Conservation (phyloP, 495 filamentous ascomycete genomes). For the Aspergillus wentii region DNA sequence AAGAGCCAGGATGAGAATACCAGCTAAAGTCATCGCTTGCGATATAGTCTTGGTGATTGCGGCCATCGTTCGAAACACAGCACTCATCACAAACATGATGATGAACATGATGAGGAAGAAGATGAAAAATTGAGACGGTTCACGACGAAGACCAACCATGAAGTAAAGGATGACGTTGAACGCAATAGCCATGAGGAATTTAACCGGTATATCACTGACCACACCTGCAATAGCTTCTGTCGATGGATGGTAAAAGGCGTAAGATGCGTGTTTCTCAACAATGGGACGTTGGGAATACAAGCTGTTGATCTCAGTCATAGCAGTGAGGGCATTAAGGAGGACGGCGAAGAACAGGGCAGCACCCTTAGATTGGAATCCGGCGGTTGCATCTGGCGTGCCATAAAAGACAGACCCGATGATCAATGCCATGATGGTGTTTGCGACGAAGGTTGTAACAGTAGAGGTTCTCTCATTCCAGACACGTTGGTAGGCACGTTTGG, state of each 20-base stretch:
- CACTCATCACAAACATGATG: constrained; percentile 49
- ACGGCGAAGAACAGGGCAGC: constrained; percentile 84
- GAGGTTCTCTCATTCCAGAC: constrained; percentile 66
- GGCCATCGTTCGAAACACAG: constrained; percentile 40
- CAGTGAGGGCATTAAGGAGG: constrained; percentile 52
- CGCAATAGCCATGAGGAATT: constrained; percentile 32
- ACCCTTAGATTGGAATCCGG: constrained; percentile 65
- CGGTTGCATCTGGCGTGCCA: constrained; percentile 55
- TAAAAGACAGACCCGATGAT: constrained; percentile 83
- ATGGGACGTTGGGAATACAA: constrained; percentile 53
- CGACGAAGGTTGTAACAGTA: constrained; percentile 63
- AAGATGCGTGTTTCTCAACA: constrained; percentile 55
- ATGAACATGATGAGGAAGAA: constrained; percentile 49
- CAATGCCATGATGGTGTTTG: constrained; percentile 68
- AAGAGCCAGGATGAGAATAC: constrained; percentile 35
- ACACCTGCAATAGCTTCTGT: constrained; percentile 52
- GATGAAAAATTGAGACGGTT: constrained; percentile 48
- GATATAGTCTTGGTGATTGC: constrained; percentile 38
- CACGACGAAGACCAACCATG: constrained; percentile 41
- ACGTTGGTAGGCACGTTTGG: constrained; percentile 42
- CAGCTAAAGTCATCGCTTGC: constrained; percentile 41
- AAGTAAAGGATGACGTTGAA: constrained; percentile 54
- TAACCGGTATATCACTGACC: constrained; percentile 50
- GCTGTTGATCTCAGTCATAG: constrained; percentile 50
- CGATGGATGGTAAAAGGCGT: constrained; percentile 55